A percentile compares a stretch with the other conserved stretches of the same genome.
Evolutionary conservation across 345 rosid species (phyloP).

Genomic region (Kandelia obovata): DNA sequence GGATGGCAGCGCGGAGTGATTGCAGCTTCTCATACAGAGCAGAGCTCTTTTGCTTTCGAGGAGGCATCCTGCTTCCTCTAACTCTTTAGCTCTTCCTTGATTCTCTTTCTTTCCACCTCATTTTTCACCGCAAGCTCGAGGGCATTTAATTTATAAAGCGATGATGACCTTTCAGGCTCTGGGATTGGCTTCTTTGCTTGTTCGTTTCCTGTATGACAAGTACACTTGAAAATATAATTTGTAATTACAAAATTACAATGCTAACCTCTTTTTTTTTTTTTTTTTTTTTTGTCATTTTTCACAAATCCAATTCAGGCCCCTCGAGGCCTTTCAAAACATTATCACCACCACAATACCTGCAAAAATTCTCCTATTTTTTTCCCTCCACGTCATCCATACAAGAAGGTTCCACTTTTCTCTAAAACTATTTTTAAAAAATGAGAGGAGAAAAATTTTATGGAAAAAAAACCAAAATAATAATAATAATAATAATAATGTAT

Average conservation of each 20-base stretch:
- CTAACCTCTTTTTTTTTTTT: not conserved
- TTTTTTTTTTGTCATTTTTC: no score
- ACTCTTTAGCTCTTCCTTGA: constrained; percentile 7
- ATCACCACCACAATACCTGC: no score
- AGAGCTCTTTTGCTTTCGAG: constrained; percentile 36
- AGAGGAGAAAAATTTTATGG: no score
- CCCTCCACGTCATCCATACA: no score
- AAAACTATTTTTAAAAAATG: no score
- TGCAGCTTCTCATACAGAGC: constrained; percentile 36
- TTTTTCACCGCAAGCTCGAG: constrained; percentile 15
- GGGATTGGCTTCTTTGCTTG: constrained; percentile 14
- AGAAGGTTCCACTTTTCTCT: no score
- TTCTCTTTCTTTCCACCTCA: not conserved
- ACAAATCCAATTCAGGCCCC: no score
- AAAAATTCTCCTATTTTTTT: no score
- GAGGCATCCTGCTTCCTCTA: constrained; percentile 27
- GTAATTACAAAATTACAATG: constrained; percentile 11
- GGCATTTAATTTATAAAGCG: constrained; percentile 19
- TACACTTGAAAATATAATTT: constrained; percentile 11
- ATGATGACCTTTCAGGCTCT: constrained; percentile 9
- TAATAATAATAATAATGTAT: no score
- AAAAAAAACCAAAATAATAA: no score
- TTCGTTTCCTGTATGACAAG: constrained; percentile 36
- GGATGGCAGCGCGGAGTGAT: constrained; percentile 41
- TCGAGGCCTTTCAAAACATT: no score